Conservation (phyloP, 768 basidiomycete species). For the Amanita rubescens region DNA sequence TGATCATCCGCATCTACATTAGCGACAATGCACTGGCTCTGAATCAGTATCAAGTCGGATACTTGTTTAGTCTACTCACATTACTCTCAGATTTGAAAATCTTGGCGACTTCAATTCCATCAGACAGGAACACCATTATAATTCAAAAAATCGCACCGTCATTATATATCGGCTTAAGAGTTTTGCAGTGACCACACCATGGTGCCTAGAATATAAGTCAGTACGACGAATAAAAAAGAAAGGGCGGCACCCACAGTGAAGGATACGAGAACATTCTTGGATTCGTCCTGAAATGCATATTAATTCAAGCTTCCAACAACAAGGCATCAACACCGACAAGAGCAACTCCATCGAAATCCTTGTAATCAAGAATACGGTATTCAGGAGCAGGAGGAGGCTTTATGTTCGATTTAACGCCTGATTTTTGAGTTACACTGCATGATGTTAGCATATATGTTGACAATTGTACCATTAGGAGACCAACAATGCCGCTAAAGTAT, state of each 20-base stretch:
- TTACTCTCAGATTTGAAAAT: conserved; percentile 73
- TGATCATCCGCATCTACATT: conserved; percentile 87
- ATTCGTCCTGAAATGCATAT: conserved; percentile 37
- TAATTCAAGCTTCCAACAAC: not conserved
- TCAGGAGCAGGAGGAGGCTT: conserved; percentile 77
- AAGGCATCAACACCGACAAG: conserved; percentile 32
- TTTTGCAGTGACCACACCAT: conserved; percentile 96
- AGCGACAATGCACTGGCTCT: conserved; percentile 75
- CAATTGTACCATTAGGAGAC: conserved; percentile 18
- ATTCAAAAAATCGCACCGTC: conserved; percentile 37
- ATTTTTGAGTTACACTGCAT: conserved; percentile 60
- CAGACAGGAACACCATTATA: not conserved
- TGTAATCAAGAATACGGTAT: conserved; percentile 56
- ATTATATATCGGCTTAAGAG: conserved; percentile 80
- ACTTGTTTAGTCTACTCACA: conserved; percentile 32
- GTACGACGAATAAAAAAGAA: conserved; percentile 2
- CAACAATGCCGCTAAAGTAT: conserved; percentile 68
- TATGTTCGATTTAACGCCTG: conserved; percentile 82
- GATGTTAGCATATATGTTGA: not conserved
- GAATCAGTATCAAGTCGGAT: not conserved
- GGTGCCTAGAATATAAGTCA: conserved; percentile 37
- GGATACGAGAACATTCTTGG: conserved; percentile 79
- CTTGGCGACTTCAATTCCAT: conserved; percentile 47
- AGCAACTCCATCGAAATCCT: conserved; percentile 72
- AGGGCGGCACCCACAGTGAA: conserved; percentile 51